Percentiles rank a stretch among this genome's conserved stretches.
These are phyloP conservation scores for Mycena haematopus DNA, from an alignment of 768 basidiomycete genomes.

Conservation along the genomic window DNA sequence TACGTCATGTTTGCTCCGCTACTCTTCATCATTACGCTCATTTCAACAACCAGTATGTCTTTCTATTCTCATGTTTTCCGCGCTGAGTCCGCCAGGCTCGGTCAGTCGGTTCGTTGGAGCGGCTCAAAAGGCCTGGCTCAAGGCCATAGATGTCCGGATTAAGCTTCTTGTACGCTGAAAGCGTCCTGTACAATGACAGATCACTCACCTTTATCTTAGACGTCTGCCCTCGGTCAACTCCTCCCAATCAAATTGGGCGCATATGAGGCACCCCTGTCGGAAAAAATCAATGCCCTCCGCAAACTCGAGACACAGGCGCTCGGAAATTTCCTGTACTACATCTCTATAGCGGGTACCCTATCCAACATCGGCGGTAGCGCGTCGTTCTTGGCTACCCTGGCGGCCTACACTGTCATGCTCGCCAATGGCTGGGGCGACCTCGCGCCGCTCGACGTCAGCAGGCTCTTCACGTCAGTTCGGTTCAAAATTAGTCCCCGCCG, in stretches of 20 bases:
- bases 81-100: neutral
- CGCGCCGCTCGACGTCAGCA: constrained; percentile 16
- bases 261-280: constrained; percentile 5
- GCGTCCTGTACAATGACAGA: neutral
- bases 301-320: constrained; percentile 14
- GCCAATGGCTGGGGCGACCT: constrained; percentile 12
- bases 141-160: constrained; percentile 17
- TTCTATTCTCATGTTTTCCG: neutral
- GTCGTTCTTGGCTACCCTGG: constrained; percentile 18
- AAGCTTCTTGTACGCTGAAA: constrained; percentile 17
- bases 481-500: too few species aligned
- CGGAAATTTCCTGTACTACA: constrained; percentile 1
- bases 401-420: constrained; percentile 13
- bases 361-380: constrained; percentile 13
- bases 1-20: constrained; percentile 23
- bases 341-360: constrained; percentile 1
- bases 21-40: constrained; percentile 12
- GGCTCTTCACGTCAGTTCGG: constrained; percentile 13
- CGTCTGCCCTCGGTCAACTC: constrained; percentile 20
- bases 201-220: neutral
- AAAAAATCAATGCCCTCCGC: constrained; percentile 15
- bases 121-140: constrained; percentile 20
- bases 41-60: constrained; percentile 14
- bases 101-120: constrained; percentile 14
- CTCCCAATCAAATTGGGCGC: constrained; percentile 24